Base-by-base conservation (phyloP, 306 rosid genomes). In the Astragalus glycyphyllos region DNA sequence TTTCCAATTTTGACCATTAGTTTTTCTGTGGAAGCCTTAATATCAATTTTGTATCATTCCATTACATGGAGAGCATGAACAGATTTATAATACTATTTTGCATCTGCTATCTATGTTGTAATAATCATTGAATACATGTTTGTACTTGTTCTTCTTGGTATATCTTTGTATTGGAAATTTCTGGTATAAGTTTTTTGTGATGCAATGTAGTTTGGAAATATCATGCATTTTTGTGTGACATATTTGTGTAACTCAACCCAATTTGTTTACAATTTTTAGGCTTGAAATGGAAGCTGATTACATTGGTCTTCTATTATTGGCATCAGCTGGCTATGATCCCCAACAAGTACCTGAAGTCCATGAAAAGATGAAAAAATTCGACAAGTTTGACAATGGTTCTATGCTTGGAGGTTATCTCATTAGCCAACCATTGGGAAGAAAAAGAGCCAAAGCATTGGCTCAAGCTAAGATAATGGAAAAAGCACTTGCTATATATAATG, bases 391-490 rank as follows among this genome's bases (percentile, higher is more conserved):
- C 61, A 5, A 26, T 26, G 86, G 82, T 0, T 86, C 90, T 1
- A 50, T 80, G 0, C 47, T 74, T 4, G 45, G 57, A 58, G 91
- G 86, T 35, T 83, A 87, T 81, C 87, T 89, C 55, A 73, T 84
- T 7, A 84, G 87, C 12, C 94, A 92, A 26, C 40, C 61, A 38
- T 74, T 86, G 0, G 95, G 92, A 17, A 87, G 47, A 71, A 78
- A 84, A 77, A 86, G 98, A 82, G 89, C 96, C 71, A 68, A 89
- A 53, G 73, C 88, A 38, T 79, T 89, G 46, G 85, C 94, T 69
- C 84, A 55, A 66, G 86, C 92, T 2, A 64, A 83, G 81, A 87
- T 87, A 48, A 92, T 92, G 98, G 90, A 92, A 71, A 89, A 92
- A 80, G 92, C 96, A 40, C 60, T 89, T 1, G 5, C 62, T 0